These are phyloP conservation scores for Lentinula lateritia DNA, from an alignment of 768 basidiomycete genomes.

Conservation along the genomic window DNA sequence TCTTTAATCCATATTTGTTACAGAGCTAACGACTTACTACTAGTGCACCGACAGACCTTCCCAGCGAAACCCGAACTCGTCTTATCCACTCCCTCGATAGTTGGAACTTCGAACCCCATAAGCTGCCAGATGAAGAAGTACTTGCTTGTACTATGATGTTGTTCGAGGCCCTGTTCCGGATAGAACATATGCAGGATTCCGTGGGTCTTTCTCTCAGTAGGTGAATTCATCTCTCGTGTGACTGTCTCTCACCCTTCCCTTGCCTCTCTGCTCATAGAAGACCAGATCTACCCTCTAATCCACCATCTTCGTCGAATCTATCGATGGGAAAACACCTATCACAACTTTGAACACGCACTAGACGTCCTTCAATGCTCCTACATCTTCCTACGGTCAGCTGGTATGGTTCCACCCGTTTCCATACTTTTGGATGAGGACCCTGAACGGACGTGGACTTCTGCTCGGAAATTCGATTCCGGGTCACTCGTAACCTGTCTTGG, in stretches of 20 bases:
- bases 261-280: conserved; percentile 32
- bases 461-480: conserved; percentile 30
- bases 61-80: conserved; percentile 45
- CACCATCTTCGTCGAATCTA: conserved; percentile 90
- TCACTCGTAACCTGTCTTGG: conserved; percentile 38
- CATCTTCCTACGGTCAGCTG: conserved; percentile 73
- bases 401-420: conserved; percentile 73
- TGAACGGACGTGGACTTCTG: conserved; percentile 36
- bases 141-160: conserved; percentile 77
- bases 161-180: conserved; percentile 80
- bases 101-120: conserved; percentile 92
- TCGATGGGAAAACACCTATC: conserved; percentile 87
- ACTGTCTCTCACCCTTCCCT: conserved; percentile 14
- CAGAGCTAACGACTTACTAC: not conserved
- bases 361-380: conserved; percentile 95
- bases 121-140: conserved; percentile 76
- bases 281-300: conserved; percentile 71
- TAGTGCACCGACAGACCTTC: conserved; percentile 44
- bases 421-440: conserved; percentile 49
- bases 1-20: not conserved
- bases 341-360: conserved; percentile 95
- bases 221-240: conserved; percentile 18
- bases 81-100: conserved; percentile 65
- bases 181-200: conserved; percentile 62
- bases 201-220: conserved; percentile 54